Conservation (phyloP, 495 filamentous ascomycete species). For the Niebla homalea region DNA sequence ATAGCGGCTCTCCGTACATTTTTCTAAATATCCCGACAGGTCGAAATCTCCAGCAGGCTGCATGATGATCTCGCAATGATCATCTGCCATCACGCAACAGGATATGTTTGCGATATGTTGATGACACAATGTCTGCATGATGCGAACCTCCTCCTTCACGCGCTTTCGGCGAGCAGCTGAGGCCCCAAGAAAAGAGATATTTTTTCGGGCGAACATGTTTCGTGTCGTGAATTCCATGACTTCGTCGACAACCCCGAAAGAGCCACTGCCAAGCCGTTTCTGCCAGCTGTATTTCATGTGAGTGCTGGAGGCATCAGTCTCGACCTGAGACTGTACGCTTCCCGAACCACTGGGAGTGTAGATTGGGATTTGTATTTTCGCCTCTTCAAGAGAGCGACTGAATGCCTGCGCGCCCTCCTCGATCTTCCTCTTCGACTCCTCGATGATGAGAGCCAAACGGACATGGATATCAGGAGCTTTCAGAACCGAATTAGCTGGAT, state of each 20-base stretch:
- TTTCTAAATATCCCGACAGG: background rate
- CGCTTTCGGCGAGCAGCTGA: constrained; percentile 14
- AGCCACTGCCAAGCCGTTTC: background rate
- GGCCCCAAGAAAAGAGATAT: too few relatives aligned
- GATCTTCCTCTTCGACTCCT: too few relatives aligned
- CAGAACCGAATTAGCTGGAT: too few relatives aligned
- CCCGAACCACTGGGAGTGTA: too few relatives aligned
- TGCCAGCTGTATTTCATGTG: too few relatives aligned
- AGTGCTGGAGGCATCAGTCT: too few relatives aligned
- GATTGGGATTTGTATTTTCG: too few relatives aligned
- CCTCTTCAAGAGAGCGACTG: too few relatives aligned
- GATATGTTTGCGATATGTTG: background rate
- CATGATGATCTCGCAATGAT: background rate
- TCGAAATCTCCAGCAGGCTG: background rate
- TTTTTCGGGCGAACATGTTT: background rate
- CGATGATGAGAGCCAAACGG: too few relatives aligned
- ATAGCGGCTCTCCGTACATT: background rate
- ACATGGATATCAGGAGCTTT: too few relatives aligned
- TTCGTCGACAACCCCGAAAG: background rate
- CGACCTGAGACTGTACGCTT: too few relatives aligned
- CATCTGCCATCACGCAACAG: background rate
- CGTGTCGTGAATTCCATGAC: background rate
- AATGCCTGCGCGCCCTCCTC: too few relatives aligned
- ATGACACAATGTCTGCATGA: constrained; percentile 72
- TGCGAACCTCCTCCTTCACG: constrained; percentile 85